These are phyloP conservation scores for Phycomyces nitens DNA, from an alignment of 192 early-diverging fungal species.

Conservation along the genomic window DNA sequence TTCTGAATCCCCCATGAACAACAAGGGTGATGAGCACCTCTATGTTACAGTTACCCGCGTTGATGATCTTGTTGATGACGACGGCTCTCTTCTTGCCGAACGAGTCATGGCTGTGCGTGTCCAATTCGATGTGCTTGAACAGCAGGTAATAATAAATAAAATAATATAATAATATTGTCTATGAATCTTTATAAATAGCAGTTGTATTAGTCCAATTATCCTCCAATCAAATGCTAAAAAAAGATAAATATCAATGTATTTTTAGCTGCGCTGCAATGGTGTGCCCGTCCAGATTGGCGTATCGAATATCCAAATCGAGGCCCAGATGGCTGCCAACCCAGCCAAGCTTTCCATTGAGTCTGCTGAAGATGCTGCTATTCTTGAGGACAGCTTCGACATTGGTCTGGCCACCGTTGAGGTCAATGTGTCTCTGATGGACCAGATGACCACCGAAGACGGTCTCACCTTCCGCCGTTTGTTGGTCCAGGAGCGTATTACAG, in stretches of 20 bases:
- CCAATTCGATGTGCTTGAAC: slow-evolving; percentile 52
- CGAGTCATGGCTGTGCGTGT: slow-evolving; percentile 53
- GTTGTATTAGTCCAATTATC: no score
- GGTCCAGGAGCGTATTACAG: slow-evolving; percentile 45
- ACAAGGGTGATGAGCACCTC: slow-evolving; percentile 39
- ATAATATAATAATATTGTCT: no score
- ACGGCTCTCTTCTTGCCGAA: slow-evolving; percentile 54
- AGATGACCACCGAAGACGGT: slow-evolving; percentile 37
- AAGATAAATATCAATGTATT: no score
- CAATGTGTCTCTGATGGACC: slow-evolving; percentile 40
- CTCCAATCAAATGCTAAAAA: background rate
- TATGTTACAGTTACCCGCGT: slow-evolving; percentile 53
- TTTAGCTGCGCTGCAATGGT: slow-evolving; percentile 50
- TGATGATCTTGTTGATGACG: slow-evolving; percentile 55
- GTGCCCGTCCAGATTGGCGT: slow-evolving; percentile 43
- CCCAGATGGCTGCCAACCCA: slow-evolving; percentile 38
- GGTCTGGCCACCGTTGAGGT: slow-evolving; percentile 57
- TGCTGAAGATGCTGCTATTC: slow-evolving; percentile 37
- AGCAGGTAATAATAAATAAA: slow-evolving; percentile 38
- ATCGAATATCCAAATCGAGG: slow-evolving; percentile 38
- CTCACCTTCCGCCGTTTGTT: slow-evolving; percentile 46
- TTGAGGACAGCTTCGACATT: slow-evolving; percentile 46
- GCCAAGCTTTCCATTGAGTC: slow-evolving; percentile 37
- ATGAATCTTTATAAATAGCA: no score
- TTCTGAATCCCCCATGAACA: slow-evolving; percentile 10